phyloP scores from a whole-genome alignment of 2,329 filamentous ascomycete species.

The Myriosclerotinia scirpicola region DNA sequence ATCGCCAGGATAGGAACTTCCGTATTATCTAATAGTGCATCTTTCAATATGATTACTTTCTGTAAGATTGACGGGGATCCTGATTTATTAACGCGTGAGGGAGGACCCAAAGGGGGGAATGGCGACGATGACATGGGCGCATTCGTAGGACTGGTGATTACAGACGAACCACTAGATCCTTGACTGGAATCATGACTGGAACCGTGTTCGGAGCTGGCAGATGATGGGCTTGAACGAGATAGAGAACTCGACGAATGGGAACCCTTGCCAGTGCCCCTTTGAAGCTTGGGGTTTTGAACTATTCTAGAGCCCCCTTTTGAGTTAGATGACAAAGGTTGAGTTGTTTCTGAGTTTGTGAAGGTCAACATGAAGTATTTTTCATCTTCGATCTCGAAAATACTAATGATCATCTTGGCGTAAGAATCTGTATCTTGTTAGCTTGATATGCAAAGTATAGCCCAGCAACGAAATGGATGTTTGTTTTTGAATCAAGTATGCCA shows the following conservation, averaged over 20 bases:
- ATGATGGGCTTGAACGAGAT: conserved; percentile 36
- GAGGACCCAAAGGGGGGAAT: conserved; percentile 68
- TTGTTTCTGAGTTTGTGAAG: conserved; percentile 62
- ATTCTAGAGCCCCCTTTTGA: conserved; percentile 23
- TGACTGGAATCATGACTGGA: conserved; percentile 33
- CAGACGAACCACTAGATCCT: conserved; percentile 40
- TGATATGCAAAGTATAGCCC: too few species aligned
- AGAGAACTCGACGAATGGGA: conserved; percentile 7
- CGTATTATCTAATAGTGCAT: conserved; percentile 73
- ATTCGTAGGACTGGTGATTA: conserved; percentile 51
- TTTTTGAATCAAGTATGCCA: neutral
- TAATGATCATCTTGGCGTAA: conserved; percentile 74
- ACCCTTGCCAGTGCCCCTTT: neutral
- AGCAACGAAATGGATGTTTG: neutral
- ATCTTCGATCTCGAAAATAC: conserved; percentile 69
- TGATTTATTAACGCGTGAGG: conserved; percentile 54
- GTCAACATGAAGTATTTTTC: conserved; percentile 72
- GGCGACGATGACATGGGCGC: conserved; percentile 56
- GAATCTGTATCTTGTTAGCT: conserved; percentile 43
- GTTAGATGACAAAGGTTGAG: conserved; percentile 36
- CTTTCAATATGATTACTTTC: conserved; percentile 74
- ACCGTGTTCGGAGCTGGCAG: conserved; percentile 33
- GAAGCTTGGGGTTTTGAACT: neutral
- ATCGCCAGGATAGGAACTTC: conserved; percentile 73
- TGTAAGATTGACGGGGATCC: conserved; percentile 65